Evolutionary conservation across 257 asterid species (phyloP), one percentile per base, ranked within the genome.

Genomic region (Nicotiana tabacum): DNA sequence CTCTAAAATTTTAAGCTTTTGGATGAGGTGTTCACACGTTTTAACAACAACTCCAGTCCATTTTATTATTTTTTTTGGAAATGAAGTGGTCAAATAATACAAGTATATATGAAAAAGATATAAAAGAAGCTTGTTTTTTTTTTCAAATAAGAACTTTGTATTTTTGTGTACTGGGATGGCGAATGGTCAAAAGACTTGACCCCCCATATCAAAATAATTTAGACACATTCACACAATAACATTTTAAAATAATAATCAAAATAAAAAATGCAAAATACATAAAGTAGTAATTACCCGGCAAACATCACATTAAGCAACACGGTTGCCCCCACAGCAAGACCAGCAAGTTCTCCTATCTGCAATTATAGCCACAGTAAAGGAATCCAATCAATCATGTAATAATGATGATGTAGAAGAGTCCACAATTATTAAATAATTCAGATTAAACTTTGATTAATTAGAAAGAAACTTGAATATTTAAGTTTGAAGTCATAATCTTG

Each of bases 241-340:
- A 69, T 69, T 35, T 35, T 24, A 10, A 33, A 13, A 3, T 33
- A 33, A 69, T 69, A 37, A 69, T 37, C 4, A 5, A 33, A 69
- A 69, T 68, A 33, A 6, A 32, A 2, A 33, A 27, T 9, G 7
- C 5, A 67, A 24, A 76, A 77, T 13, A 53, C 17, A 60, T n/a
- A 39, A 39, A 18, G 33, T 16, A 12, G 7, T 62, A 83, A 74
- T 29, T 77, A 83, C 86, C 86, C 86, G 51, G 86, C 95, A 72
- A 93, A 85, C 95, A 93, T 92, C 13, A 91, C 97, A 81, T 93
- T 93, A 24, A 92, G 93, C 84, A 92, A 82, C 58, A 93, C 81
- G 77, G 96, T 92, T 66, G 97, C 89, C 80, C 97, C 97, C 83
- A 93, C 88, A 16, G 97, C 97, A 32, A 93, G 81, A 29, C 97